Base-by-base conservation (phyloP, 2,329 filamentous ascomycete species). In the Paraconiothyrium sp. region DNA sequence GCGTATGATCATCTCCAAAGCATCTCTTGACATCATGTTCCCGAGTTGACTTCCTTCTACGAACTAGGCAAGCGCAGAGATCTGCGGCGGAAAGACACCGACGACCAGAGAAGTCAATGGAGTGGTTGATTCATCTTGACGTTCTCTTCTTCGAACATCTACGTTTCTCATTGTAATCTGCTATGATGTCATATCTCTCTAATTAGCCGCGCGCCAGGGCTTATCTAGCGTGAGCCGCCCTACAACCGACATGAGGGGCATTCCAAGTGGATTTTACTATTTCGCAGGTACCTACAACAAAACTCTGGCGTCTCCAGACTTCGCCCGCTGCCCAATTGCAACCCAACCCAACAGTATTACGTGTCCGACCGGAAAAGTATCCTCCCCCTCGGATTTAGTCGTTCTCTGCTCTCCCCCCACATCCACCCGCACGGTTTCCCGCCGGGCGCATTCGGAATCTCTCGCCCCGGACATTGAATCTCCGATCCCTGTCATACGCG, bases 121-220 rank as follows among this genome's bases (percentile, higher is more conserved):
- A 30, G 4, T 4, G 27, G 27, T 6, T 30, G 6, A 30, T 30
- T 4, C 27, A 30, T 30, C 27, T 2, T 20, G 20, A 20, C 20
- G 20, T 1, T 30, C 27, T 30, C 4, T 30, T 20, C 16, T n/a
- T n/a, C 16, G 39, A 41, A 7, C 16, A 7, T 7, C 16, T n/a
- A 41, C n/a, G n/a, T 9, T n/a, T 4, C 3, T n/a, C 39, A 16
- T 9, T n/a, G 39, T n/a, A 7, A 20, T n/a, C 39, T 41, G 16
- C 39, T 41, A 41, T n/a, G n/a, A n/a, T 41, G 8, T 13, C 16
- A 30, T 27, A 6, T 14, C 4, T 3, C 2, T n/a, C 16, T 30
- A 34, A 50, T 2, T 37, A 56, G 41, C 54, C 54, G 54, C 54
- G 54, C 54, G 54, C 41, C 32, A 37, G 43, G 30, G 41, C 54